Percentiles rank a stretch among this genome's conserved stretches.
Conservation (phyloP, 192 early-diverging fungal species). For the Funneliformis geosporum region DNA sequence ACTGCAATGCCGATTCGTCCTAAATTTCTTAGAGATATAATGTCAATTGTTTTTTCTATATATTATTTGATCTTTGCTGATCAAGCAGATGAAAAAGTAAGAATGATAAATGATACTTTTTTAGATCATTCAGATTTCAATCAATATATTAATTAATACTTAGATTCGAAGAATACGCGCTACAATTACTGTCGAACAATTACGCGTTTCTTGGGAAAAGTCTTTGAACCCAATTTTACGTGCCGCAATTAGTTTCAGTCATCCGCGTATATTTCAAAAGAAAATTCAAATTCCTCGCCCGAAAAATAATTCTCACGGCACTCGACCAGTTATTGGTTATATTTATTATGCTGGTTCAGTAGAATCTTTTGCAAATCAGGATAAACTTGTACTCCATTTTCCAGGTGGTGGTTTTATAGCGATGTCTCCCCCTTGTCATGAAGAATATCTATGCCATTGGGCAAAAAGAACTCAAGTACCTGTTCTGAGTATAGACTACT, state of each 20-base stretch:
- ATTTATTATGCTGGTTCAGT: constrained; percentile 59
- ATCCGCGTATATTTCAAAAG: constrained; percentile 46
- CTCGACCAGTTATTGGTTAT: constrained; percentile 45
- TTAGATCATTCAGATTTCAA: not conserved
- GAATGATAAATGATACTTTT: not conserved
- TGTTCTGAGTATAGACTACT: constrained; percentile 85
- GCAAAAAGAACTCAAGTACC: constrained; percentile 71
- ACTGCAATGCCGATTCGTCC: constrained; percentile 82
- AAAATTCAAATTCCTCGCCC: constrained; percentile 34
- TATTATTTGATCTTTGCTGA: constrained; percentile 88
- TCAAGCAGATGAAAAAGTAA: constrained; percentile 79
- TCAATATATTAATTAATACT: not conserved
- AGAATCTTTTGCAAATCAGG: constrained; percentile 37
- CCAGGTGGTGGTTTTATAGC: constrained; percentile 91
- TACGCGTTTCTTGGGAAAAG: constrained; percentile 93
- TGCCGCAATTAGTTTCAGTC: constrained; percentile 44
- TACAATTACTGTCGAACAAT: constrained; percentile 77
- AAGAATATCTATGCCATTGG: constrained; percentile 81
- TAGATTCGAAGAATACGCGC: constrained; percentile 73
- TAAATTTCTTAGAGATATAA: constrained; percentile 70
- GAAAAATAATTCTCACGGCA: constrained; percentile 24
- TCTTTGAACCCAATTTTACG: constrained; percentile 69
- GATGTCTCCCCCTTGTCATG: constrained; percentile 87
- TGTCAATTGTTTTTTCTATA: constrained; percentile 73
- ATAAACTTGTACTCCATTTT: constrained; percentile 59